Conservation (phyloP, 805 yeast genomes). For the Henningerozyma blattae region DNA sequence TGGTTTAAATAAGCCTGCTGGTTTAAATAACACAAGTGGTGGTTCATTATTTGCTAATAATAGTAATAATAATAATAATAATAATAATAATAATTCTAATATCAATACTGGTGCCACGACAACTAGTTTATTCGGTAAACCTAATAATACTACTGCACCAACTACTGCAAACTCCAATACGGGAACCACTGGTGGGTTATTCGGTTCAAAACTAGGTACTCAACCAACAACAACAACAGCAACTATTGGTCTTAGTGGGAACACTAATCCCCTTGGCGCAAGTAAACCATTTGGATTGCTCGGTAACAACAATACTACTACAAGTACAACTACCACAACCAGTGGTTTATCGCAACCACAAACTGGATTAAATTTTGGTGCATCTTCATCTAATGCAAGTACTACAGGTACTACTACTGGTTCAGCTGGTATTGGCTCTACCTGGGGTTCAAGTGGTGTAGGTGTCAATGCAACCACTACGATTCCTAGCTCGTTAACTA, state of each 20-base stretch:
- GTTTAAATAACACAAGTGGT: no score
- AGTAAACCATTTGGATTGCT: constrained; percentile 26
- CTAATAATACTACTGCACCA: background rate
- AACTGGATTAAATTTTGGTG: no score
- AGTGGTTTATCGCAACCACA: no score
- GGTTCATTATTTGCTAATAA: constrained; percentile 32
- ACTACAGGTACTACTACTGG: constrained; percentile 9
- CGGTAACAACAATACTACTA: constrained; percentile 17
- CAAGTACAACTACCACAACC: constrained; percentile 9
- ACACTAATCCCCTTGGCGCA: constrained; percentile 2
- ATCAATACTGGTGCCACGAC: constrained; percentile 17
- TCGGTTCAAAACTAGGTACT: constrained; percentile 9
- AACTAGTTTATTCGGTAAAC: constrained; percentile 25
- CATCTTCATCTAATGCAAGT: constrained; percentile 26
- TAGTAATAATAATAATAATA: constrained; percentile 5
- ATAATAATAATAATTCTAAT: no score
- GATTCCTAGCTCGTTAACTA: background rate
- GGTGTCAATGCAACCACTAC: background rate
- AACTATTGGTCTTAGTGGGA: background rate
- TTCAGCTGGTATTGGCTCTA: background rate
- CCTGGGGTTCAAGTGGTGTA: background rate
- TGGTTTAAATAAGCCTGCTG: constrained; percentile 3
- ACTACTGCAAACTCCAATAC: background rate
- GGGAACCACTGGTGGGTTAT: constrained; percentile 29
- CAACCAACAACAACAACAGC: constrained; percentile 5